These are phyloP conservation scores for Zoysia matrella DNA, from an alignment of 202 grass and related monocot genomes.

Conservation along the genomic window DNA sequence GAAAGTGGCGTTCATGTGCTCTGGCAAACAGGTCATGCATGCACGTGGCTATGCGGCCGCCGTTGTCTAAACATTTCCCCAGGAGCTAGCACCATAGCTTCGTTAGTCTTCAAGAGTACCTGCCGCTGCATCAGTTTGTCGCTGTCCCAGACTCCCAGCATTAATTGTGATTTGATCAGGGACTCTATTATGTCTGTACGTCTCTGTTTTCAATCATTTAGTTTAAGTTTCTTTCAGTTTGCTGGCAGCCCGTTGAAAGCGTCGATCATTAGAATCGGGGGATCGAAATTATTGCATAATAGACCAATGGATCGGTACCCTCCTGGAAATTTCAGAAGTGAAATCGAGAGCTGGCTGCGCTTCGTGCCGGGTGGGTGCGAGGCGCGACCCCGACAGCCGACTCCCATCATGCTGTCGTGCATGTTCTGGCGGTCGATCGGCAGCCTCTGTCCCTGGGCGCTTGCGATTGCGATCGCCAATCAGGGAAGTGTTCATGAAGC, in stretches of 20 bases:
- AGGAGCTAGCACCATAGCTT: background rate
- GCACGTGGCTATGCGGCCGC: background rate
- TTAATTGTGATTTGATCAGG: background rate
- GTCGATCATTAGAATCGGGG: too few species aligned
- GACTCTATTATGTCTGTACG: background rate
- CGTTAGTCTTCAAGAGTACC: background rate
- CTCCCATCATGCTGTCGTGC: background rate
- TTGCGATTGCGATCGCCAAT: too few species aligned
- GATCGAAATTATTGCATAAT: slow-evolving; percentile 4
- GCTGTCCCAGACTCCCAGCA: background rate
- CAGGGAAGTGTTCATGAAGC: too few species aligned
- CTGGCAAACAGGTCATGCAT: slow-evolving; percentile 17
- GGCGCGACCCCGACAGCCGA: background rate
- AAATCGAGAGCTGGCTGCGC: background rate
- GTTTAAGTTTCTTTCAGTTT: background rate
- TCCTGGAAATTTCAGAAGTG: background rate
- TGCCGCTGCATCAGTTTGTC: background rate
- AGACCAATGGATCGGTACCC: background rate
- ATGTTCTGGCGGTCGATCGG: background rate
- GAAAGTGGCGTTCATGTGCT: background rate
- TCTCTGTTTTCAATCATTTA: background rate
- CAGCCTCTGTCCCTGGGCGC: too few species aligned
- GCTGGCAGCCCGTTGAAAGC: background rate
- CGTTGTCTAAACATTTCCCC: background rate
- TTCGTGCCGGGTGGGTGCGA: slow-evolving; percentile 5